Conservation (phyloP, 257 asterid species). For the Craterostigma plantagineum region DNA sequence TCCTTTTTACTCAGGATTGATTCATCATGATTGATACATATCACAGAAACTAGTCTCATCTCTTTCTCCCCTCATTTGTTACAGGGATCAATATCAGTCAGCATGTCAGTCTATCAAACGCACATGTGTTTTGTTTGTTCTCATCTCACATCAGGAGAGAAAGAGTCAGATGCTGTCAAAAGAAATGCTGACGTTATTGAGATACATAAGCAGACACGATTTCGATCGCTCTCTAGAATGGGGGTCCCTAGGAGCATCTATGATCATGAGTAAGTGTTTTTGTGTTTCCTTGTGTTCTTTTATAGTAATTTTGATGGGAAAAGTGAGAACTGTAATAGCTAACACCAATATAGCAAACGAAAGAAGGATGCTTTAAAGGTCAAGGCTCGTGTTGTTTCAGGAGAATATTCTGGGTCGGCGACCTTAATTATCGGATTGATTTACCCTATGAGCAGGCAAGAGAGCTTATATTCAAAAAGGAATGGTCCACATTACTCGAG, state of each 20-base stretch:
- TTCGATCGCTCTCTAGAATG: conserved; percentile 30
- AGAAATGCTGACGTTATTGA: conserved; percentile 78
- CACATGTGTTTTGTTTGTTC: conserved; percentile 66
- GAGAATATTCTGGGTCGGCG: conserved; percentile 89
- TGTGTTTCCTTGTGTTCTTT: conserved; percentile 1
- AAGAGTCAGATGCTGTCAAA: conserved; percentile 52
- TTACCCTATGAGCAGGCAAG: conserved; percentile 49
- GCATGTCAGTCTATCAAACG: conserved; percentile 89
- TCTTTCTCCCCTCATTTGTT: conserved; percentile 11
- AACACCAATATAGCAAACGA: not conserved
- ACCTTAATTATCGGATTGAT: conserved; percentile 76
- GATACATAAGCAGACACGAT: conserved; percentile 72
- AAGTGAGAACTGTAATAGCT: not conserved
- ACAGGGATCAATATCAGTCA: conserved; percentile 90
- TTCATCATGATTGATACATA: not conserved
- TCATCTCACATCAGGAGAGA: conserved; percentile 89
- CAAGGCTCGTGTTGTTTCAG: conserved; percentile 13
- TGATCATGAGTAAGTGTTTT: conserved; percentile 78
- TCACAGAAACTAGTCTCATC: conserved; percentile 7
- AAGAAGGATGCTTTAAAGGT: not conserved
- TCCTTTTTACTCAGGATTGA: not conserved
- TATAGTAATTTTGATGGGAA: no score
- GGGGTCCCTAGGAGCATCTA: conserved; percentile 61
- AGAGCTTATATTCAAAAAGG: conserved; percentile 44
- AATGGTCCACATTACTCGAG: conserved; percentile 58